A percentile compares a stretch with the other conserved stretches of the same genome.
Evolutionary conservation across 1,284 basidiomycete genomes (phyloP).

Genomic region (Trichosporon asahii): DNA sequence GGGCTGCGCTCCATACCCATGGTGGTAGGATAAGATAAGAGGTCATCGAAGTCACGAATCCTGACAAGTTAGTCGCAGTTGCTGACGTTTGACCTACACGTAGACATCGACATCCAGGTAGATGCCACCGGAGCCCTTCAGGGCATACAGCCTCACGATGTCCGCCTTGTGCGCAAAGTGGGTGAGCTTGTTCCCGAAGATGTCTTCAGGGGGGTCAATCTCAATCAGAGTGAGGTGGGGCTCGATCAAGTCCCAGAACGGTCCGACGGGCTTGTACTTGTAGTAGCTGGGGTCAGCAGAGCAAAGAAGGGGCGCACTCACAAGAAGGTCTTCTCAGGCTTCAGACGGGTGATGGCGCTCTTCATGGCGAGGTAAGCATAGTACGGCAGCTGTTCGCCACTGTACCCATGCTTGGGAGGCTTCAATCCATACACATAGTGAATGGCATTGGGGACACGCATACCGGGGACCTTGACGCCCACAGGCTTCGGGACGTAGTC

Average conservation of each 20-base stretch:
- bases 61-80: constrained; percentile 15
- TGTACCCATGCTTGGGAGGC: constrained; percentile 31
- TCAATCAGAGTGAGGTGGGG: constrained; percentile 46
- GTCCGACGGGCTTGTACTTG: constrained; percentile 47
- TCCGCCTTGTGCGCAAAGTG: constrained; percentile 53
- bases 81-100: constrained; percentile 31
- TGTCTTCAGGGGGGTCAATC: constrained; percentile 37
- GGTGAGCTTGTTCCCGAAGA: constrained; percentile 37
- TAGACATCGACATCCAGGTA: constrained; percentile 56
- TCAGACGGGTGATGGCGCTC: constrained; percentile 50
- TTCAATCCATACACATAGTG: constrained; percentile 53
- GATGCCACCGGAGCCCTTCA: constrained; percentile 53
- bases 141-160: constrained; percentile 44
- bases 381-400: constrained; percentile 49
- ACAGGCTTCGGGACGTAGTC: constrained; percentile 33
- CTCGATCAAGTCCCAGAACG: constrained; percentile 49
- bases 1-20: constrained; percentile 53
- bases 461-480: constrained; percentile 34
- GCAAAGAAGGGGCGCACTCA: constrained; percentile 26
- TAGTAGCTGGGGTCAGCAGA: constrained; percentile 42
- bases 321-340: constrained; percentile 52
- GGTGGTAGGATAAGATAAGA: constrained; percentile 49
- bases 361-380: constrained; percentile 53
- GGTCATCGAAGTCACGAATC: constrained; percentile 41
- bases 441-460: constrained; percentile 48